Evolutionary conservation across 163 green algal genomes (phyloP).

Genomic region (Scenedesmus sp.): DNA sequence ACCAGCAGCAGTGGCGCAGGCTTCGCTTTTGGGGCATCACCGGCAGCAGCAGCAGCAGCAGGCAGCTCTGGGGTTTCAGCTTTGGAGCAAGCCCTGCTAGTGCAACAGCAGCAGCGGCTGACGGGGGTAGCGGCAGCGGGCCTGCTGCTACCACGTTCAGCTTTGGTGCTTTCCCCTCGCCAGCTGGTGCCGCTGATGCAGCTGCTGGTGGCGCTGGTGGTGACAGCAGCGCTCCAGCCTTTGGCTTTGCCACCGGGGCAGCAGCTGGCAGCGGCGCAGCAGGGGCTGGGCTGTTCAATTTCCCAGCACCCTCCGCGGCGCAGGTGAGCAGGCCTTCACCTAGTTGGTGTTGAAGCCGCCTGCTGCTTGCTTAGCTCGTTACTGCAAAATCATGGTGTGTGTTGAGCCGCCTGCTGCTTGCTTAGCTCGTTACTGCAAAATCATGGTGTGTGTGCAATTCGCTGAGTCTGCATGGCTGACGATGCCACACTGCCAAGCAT

Average conservation of each 20-base stretch:
- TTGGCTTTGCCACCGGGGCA: constrained; percentile 37
- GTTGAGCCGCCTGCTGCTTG: no score
- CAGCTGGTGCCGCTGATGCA: neutral
- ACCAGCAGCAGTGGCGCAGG: neutral
- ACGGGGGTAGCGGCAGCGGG: neutral
- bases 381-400: no score
- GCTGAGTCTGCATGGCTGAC: neutral
- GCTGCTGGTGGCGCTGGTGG: neutral
- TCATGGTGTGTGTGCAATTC: no score
- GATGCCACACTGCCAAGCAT: neutral
- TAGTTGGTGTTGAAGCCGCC: no score
- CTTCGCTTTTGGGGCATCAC: neutral
- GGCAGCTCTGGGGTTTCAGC: constrained; percentile 21
- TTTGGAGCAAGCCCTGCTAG: constrained; percentile 17
- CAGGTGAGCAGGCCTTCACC: constrained; percentile 24
- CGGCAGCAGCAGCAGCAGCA: constrained; percentile 5
- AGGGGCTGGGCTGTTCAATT: constrained; percentile 29
- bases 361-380: no score
- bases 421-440: no score
- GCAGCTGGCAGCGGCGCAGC: neutral
- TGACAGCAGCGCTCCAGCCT: neutral
- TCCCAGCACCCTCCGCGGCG: constrained; percentile 26
- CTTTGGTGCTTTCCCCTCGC: neutral
- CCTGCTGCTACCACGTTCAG: constrained; percentile 9
- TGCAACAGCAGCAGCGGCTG: constrained; percentile 7